Base-by-base conservation (phyloP, 345 rosid species). In the Acer yangbiense region DNA sequence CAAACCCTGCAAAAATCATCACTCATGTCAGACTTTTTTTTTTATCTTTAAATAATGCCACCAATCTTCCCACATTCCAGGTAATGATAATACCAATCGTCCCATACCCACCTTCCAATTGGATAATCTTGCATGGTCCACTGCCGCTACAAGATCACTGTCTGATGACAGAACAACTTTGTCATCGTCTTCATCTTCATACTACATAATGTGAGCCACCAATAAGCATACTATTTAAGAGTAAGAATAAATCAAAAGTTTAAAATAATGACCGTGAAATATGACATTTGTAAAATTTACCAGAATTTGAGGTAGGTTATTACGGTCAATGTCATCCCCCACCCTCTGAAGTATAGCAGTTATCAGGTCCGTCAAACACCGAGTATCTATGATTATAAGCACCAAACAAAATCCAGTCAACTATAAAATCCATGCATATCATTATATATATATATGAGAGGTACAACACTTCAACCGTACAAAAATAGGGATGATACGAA, bases 151-250 rank as follows among this genome's bases (percentile, higher is more conserved):
- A 77, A 97, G 98, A 78, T 97, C 99, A 73, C 83, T 79, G 65
- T 97, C 98, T 55, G 98, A 90, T 74, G 92, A 92, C 81, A 97
- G 83, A 76, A 94, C 89, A 76, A 93, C 98, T 89, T 93, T 93
- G 84, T 97, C 99, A 21, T 76, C 92, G 82, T 97, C 99, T 77
- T 93, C 99, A 62, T 97, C 99, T 86, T 97, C 99, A 78, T 97
- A 97, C 99, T 97, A 76, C 64, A 80, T 20, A 78, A 39, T 46
- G 61, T 10, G 13, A 32, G 65, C 61, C 73, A 80, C 69, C 44
- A 66, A 73, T 68, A 68, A 85, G 82, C 48, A 78, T 9, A 65
- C 60, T 32, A 20, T 55, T 60, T 43, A 27, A 16, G 66, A 18
- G 9, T 11, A 57, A 23, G 25, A 9, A 67, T 18, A 72, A 55